Evolutionary conservation across 306 rosid genomes (phyloP).

Genomic region (Malus sieversii): DNA sequence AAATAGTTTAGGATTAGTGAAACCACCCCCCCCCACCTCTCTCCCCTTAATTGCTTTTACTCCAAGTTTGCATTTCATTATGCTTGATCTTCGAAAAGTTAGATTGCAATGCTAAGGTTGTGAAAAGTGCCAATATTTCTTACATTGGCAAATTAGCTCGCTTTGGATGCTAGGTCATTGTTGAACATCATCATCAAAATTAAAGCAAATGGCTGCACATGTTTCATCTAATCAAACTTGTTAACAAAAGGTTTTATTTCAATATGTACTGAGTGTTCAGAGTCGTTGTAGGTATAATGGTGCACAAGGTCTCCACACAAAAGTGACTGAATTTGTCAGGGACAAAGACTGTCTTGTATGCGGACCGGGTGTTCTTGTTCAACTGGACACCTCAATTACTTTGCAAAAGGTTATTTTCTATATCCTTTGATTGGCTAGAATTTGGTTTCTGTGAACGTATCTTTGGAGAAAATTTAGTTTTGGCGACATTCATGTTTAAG

Average conservation of each 20-base stretch:
- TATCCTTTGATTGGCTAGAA: not conserved
- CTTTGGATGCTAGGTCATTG: not conserved
- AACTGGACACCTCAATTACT: slow-evolving; percentile 79
- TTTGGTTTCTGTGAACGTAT: slow-evolving; percentile 1
- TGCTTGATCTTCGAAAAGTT: not conserved
- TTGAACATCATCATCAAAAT: not conserved
- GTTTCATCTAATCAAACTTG: not conserved
- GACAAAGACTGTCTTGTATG: slow-evolving; percentile 93
- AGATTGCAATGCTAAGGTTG: not conserved
- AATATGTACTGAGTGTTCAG: slow-evolving; percentile 15
- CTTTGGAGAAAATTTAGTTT: not conserved
- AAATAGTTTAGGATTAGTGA: not conserved
- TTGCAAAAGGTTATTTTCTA: slow-evolving; percentile 59
- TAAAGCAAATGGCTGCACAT: not conserved
- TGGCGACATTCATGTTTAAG: not conserved
- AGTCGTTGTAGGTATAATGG: slow-evolving; percentile 74
- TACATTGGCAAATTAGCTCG: not conserved
- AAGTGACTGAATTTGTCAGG: slow-evolving; percentile 86
- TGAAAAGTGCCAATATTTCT: not conserved
- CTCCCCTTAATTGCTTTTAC: not conserved
- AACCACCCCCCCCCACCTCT: not conserved
- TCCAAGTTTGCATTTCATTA: not conserved
- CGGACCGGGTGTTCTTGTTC: slow-evolving; percentile 83
- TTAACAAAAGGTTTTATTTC: not conserved
- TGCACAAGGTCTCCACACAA: slow-evolving; percentile 82